Base-by-base conservation (phyloP, 2,329 filamentous ascomycete genomes). In the Calonectria pteridis region DNA sequence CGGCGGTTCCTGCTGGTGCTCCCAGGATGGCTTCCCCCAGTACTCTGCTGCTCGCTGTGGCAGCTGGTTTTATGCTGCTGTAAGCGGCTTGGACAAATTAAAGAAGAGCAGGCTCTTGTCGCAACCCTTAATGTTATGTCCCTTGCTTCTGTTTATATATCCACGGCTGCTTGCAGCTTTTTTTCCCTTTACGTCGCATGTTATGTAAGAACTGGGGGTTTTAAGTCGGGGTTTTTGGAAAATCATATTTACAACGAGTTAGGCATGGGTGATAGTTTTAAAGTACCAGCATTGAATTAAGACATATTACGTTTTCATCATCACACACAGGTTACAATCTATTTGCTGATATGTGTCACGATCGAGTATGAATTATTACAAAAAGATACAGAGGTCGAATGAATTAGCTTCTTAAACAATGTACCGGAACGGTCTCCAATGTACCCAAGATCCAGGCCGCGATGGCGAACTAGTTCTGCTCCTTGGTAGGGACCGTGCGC, bases 41-140 rank as follows among this genome's bases (percentile, higher is more conserved):
- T 79, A 83, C 85, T 20, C 77, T 87, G 73, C 83, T 91, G 59
- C 75, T 88, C 64, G 85, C 81, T 73, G 73, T 88, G 40, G 87
- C 82, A 69, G 85, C 84, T 40, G 84, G 85, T 71, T 82, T 89
- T 72, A 77, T 90, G 78, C 82, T 90, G 49, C 71, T 84, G 74
- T 84, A 82, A 66, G 55, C 58, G 74, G 55, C 67, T 69, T 69
- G 53, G 35, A 40, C 33, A 2, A 14, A 40, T 40, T 62, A 40
- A 40, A 62, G 31, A 37, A 62, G 55, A 62, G 55, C 55, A 40
- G 55, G 55, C 33, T 62, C 55, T 62, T 49, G 33, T 64, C 69
- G 43, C 35, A 78, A 69, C 43, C 71, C 69, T 72, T 80, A 79
- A 81, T 80, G 72, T 63, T 74, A 73, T 73, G 70, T 72, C 74